Percentiles rank a stretch among this genome's conserved stretches.
phyloP scores from a whole-genome alignment of 2,329 filamentous ascomycete species.

The Trichoderma breve region DNA sequence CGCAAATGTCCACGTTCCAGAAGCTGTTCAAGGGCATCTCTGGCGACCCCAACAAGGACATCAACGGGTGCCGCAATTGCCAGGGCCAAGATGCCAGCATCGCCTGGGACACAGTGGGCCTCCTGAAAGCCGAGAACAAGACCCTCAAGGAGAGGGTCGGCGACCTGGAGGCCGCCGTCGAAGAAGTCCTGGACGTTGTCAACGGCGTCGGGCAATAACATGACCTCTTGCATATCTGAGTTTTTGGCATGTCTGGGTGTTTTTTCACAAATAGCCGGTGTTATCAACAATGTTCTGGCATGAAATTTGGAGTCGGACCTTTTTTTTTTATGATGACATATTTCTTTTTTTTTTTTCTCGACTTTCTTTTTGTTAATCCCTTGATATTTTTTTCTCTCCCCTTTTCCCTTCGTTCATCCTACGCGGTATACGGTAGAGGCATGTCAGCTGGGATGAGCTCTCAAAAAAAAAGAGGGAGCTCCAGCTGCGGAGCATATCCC shows the following conservation, averaged over 20 bases:
- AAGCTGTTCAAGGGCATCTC: slow-evolving; percentile 45
- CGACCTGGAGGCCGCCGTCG: slow-evolving; percentile 58
- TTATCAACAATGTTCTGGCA: slow-evolving; percentile 13
- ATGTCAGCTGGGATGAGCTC: slow-evolving; percentile 13
- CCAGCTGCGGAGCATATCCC: slow-evolving; percentile 11
- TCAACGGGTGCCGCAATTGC: slow-evolving; percentile 53
- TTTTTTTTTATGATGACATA: slow-evolving; percentile 2
- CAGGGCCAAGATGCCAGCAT: slow-evolving; percentile 56
- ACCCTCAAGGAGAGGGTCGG: slow-evolving; percentile 58
- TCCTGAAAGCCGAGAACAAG: slow-evolving; percentile 61
- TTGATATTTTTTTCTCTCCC: background rate
- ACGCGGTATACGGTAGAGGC: slow-evolving; percentile 10
- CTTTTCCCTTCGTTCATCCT: slow-evolving; percentile 6
- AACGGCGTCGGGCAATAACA: slow-evolving; percentile 50
- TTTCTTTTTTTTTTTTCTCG: background rate
- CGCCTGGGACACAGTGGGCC: slow-evolving; percentile 63
- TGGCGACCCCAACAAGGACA: slow-evolving; percentile 33
- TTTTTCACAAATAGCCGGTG: slow-evolving; percentile 14
- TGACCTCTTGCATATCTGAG: background rate
- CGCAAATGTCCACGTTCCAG: slow-evolving; percentile 38
- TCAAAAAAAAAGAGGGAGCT: background rate
- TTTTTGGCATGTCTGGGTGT: slow-evolving; percentile 18
- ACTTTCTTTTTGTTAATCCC: background rate
- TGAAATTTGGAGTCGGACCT: slow-evolving; percentile 9
- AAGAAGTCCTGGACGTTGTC: slow-evolving; percentile 59